Base-by-base conservation (phyloP, 75 land plant species). In the Cryptomeria japonica region DNA sequence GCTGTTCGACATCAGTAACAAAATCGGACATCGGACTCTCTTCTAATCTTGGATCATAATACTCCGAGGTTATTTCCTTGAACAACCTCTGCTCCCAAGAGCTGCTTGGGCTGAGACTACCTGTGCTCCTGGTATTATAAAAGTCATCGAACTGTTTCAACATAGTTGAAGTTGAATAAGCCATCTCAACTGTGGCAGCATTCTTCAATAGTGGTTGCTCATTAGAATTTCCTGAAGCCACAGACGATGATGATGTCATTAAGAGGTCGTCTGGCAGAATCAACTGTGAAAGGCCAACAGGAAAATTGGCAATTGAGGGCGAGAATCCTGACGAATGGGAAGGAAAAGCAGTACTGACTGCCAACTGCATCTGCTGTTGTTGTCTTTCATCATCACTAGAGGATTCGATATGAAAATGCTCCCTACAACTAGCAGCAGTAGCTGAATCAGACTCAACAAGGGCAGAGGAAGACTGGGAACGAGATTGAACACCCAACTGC, bases 241-340 rank as follows among this genome's bases (percentile, higher is more conserved):
- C 51, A 12, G n/a, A 46, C 47, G 32, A 44, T 42, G 51, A 15
- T 11, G 84, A n/a, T n/a, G 32, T 41, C 51, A 82, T 44, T 25
- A 82, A 82, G 31, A 82, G 18, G 32, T 82, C 49, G 5, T 82
- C 84, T 44, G 46, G 84, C 16, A 82, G n/a, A n/a, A 82, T n/a
- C 15, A 46, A 42, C 47, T 46, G 47, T 79, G 82, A 41, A 41
- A 79, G 82, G 82, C 82, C 42, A 36, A 41, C 28, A 79, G 82
- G 42, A 79, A 41, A 79, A 82, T 82, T 82, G 49, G 47, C 84
- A 44, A n/a, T 82, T 82, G 84, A 82, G 84, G 53, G 13, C 51
- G 84, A 46, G 84, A 82, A 82, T 82, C 84, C 84, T 82, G 84
- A 82, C 47, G 53, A 82, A 18, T 46, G n/a, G 25, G 51, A 82